Percentiles rank a stretch among this genome's conserved stretches.
These are phyloP conservation scores for Endoconidiophora polonica DNA, from an alignment of 2,329 filamentous ascomycete genomes.

Conservation along the genomic window DNA sequence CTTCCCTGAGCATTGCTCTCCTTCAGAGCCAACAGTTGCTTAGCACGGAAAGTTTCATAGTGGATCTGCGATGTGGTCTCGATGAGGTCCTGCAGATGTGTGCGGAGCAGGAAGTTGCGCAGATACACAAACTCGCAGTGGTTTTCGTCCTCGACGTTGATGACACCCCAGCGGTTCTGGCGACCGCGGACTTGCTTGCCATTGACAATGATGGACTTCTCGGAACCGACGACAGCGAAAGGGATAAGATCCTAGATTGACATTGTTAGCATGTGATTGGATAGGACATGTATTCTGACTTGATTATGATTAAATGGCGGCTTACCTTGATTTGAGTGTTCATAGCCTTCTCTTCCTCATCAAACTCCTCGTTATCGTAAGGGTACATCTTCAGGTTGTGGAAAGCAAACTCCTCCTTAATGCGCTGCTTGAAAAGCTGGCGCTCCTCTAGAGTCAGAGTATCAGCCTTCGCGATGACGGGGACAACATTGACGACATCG, in stretches of 20 bases:
- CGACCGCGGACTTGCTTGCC: constrained; percentile 94
- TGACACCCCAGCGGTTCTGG: constrained; percentile 98
- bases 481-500: constrained; percentile 97
- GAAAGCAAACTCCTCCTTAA: constrained; percentile 99
- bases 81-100: constrained; percentile 95
- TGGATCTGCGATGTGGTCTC: constrained; percentile 99
- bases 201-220: constrained; percentile 94
- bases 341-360: constrained; percentile 84
- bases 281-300: neutral
- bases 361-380: constrained; percentile 97
- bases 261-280: constrained; percentile 20
- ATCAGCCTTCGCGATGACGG: constrained; percentile 96
- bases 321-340: constrained; percentile 91
- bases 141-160: constrained; percentile 98
- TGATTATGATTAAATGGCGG: too few relatives aligned
- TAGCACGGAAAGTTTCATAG: constrained; percentile 99
- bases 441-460: constrained; percentile 92
- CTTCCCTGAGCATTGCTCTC: constrained; percentile 83
- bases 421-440: constrained; percentile 91
- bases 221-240: constrained; percentile 93
- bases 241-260: constrained; percentile 67
- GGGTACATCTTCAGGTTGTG: constrained; percentile 99
- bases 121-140: constrained; percentile 99
- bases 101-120: constrained; percentile 94
- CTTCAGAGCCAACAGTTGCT: constrained; percentile 94